Evolutionary conservation across 768 basidiomycete species (phyloP).

Genomic region (Tubosaeta sp.): DNA sequence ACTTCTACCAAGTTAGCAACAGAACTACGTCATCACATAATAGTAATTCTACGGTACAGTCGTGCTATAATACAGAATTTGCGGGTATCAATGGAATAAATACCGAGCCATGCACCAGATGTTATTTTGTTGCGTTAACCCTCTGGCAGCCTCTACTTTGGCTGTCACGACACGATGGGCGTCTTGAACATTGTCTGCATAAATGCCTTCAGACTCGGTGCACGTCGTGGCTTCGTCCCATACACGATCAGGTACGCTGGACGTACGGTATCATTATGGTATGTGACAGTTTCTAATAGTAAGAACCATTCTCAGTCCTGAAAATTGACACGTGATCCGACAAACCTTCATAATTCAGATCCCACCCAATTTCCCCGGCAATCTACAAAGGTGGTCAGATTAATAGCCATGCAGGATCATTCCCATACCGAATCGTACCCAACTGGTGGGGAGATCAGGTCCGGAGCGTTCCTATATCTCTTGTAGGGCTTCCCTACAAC

Average conservation of each 20-base stretch:
- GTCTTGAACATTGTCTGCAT: constrained; percentile 30
- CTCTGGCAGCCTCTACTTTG: neutral
- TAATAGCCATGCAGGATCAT: constrained; percentile 5
- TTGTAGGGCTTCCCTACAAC: constrained; percentile 57
- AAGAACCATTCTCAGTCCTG: neutral
- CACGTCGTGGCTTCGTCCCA: constrained; percentile 30
- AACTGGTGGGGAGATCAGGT: constrained; percentile 46
- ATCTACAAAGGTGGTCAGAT: constrained; percentile 35
- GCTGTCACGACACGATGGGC: constrained; percentile 24
- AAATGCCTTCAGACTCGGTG: constrained; percentile 23
- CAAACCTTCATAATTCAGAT: constrained; percentile 56
- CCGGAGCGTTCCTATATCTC: constrained; percentile 45
- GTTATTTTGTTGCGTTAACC: neutral
- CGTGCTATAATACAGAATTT: constrained; percentile 14
- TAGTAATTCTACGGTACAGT: constrained; percentile 4
- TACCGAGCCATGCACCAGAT: neutral
- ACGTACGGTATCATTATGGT: constrained; percentile 61
- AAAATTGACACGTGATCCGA: neutral
- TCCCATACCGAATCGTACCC: constrained; percentile 57
- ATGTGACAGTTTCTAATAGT: constrained; percentile 65
- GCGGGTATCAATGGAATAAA: constrained; percentile 17
- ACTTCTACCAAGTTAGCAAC: neutral
- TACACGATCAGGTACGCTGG: constrained; percentile 67
- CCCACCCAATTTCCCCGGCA: constrained; percentile 57
- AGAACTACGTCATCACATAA: neutral